Conservation (phyloP, 1,139 yeast genomes). For the Diutina sp. region DNA sequence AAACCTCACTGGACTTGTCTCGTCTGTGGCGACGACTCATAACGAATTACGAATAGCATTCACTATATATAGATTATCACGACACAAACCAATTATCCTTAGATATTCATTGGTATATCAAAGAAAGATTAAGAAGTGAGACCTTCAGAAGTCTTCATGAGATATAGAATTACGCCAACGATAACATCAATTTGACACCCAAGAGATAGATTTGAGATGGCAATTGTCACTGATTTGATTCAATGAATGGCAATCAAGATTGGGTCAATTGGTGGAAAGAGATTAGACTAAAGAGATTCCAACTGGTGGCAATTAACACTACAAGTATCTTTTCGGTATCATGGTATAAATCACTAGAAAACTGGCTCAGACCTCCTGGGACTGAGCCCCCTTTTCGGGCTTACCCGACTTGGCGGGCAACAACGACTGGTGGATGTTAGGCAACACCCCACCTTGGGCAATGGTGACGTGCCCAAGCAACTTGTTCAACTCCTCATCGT, state of each 20-base stretch:
- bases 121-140: no score
- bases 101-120: no score
- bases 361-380: conserved; percentile 59
- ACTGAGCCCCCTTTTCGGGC: conserved; percentile 56
- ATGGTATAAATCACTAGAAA: background rate
- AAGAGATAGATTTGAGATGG: no score
- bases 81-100: no score
- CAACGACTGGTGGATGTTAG: conserved; percentile 92
- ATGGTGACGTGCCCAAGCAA: conserved; percentile 87
- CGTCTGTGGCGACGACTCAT: background rate
- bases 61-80: no score
- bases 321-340: no score
- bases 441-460: conserved; percentile 97
- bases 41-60: background rate
- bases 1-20: background rate
- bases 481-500: conserved; percentile 93
- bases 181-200: no score
- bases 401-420: conserved; percentile 73
- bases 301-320: no score
- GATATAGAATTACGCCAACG: no score
- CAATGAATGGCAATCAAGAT: no score
- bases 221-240: no score
- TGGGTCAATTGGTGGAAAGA: background rate
- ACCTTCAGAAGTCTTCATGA: no score
- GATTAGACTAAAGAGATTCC: background rate